Percentiles rank a stretch among this genome's conserved stretches.
Conservation (phyloP, 202 grass and related monocot genomes). For the Hordeum pubiflorum region DNA sequence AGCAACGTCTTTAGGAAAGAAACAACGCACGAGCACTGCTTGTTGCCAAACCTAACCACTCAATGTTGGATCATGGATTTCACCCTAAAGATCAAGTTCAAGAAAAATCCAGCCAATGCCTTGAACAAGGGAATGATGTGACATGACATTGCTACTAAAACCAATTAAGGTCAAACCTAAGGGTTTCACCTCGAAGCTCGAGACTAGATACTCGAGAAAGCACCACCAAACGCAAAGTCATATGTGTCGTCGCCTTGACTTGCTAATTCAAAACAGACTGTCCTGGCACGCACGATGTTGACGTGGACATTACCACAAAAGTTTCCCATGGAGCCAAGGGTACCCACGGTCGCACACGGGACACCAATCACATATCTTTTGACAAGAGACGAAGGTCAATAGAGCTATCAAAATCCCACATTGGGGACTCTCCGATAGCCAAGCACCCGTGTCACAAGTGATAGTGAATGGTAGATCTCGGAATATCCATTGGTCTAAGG, state of each 20-base stretch:
- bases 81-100: not conserved
- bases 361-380: not conserved
- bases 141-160: not conserved
- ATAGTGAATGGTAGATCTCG: not conserved
- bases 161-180: not conserved
- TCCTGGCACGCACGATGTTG: not conserved
- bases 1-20: not conserved
- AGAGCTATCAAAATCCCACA: not conserved
- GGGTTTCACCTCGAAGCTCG: not conserved
- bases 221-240: not conserved
- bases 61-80: not conserved
- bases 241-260: not conserved
- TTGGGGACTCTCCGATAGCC: not conserved
- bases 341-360: not conserved
- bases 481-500: not conserved
- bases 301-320: not conserved
- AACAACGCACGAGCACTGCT: rapidly evolving
- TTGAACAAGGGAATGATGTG: not conserved
- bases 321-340: too few species aligned
- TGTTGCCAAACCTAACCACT: not conserved
- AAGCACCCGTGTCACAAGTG: not conserved
- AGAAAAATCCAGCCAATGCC: not conserved
- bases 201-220: not conserved
- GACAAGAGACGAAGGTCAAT: not conserved
- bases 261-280: not conserved